Evolutionary conservation across 2,329 filamentous ascomycete species (phyloP).

Genomic region (Pestalotiopsis sp.): DNA sequence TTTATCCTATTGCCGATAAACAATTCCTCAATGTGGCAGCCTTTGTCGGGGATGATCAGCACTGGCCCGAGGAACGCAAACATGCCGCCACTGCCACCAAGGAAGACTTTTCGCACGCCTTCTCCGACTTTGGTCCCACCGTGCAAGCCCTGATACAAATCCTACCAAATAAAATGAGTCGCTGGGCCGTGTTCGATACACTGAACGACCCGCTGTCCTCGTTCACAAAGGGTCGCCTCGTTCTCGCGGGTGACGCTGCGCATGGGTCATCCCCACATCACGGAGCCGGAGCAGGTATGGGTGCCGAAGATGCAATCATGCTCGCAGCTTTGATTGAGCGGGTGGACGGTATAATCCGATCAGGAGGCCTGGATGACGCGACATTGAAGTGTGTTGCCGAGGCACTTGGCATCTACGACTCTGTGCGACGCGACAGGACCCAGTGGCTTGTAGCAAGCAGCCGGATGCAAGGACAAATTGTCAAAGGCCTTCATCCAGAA

Average conservation of each 20-base stretch:
- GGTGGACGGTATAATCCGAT: neutral
- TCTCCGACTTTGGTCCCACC: slow-evolving; percentile 38
- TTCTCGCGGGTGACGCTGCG: slow-evolving; percentile 54
- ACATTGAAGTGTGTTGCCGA: slow-evolving; percentile 10
- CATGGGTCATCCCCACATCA: slow-evolving; percentile 54
- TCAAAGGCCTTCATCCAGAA: neutral
- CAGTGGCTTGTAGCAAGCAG: slow-evolving; percentile 43
- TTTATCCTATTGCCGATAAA: slow-evolving; percentile 59
- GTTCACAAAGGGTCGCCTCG: slow-evolving; percentile 43
- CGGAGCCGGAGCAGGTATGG: slow-evolving; percentile 53
- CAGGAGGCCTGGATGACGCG: slow-evolving; percentile 20
- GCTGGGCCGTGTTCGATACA: slow-evolving; percentile 55
- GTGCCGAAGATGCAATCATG: slow-evolving; percentile 52
- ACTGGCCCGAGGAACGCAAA: slow-evolving; percentile 12
- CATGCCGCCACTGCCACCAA: slow-evolving; percentile 33
- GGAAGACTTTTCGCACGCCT: slow-evolving; percentile 38
- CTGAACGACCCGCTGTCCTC: slow-evolving; percentile 40
- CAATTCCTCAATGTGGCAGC: slow-evolving; percentile 57
- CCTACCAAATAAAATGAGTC: slow-evolving; percentile 46
- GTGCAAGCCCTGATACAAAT: slow-evolving; percentile 37
- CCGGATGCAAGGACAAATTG: neutral
- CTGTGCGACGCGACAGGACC: slow-evolving; percentile 39
- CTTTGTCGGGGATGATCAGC: slow-evolving; percentile 35
- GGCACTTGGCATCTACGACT: slow-evolving; percentile 41
- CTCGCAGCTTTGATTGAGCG: slow-evolving; percentile 25